Conservation (phyloP, 2,329 filamentous ascomycete genomes). For the Ophiocordyceps unilateralis region DNA sequence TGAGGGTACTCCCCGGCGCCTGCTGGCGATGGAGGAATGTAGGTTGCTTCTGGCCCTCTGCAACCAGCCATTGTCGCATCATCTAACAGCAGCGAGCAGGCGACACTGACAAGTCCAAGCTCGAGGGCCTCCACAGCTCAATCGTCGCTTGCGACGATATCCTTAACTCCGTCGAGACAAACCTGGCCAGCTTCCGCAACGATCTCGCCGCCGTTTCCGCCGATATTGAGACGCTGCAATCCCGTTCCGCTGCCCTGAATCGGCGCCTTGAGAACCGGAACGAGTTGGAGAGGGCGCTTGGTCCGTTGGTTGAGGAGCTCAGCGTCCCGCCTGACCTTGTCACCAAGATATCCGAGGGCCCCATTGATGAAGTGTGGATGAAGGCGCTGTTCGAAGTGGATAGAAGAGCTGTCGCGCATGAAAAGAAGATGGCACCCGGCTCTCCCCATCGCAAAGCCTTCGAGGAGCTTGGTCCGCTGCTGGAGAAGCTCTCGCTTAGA, state of each 20-base stretch:
- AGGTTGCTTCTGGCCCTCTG: conserved; percentile 13
- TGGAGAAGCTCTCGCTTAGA: conserved; percentile 72
- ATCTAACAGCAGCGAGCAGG: conserved; percentile 26
- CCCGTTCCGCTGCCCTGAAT: conserved; percentile 67
- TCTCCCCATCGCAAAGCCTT: conserved; percentile 54
- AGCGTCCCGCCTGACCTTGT: conserved; percentile 75
- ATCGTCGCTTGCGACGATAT: conserved; percentile 88
- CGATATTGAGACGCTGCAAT: conserved; percentile 87
- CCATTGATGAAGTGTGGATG: conserved; percentile 80
- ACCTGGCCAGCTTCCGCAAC: conserved; percentile 81
- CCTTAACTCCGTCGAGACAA: conserved; percentile 79
- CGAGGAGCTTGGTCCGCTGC: conserved; percentile 66
- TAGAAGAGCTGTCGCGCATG: conserved; percentile 54
- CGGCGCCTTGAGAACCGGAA: conserved; percentile 76
- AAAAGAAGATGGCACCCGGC: conserved; percentile 41
- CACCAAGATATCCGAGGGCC: conserved; percentile 69
- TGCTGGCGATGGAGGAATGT: conserved; percentile 57
- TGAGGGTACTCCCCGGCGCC: conserved; percentile 4
- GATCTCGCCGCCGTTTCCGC: conserved; percentile 84
- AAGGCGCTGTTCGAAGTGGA: conserved; percentile 72
- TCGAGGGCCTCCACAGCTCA: conserved; percentile 78
- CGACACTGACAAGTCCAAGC: conserved; percentile 66
- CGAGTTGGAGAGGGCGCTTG: conserved; percentile 73
- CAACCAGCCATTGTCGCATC: background rate
- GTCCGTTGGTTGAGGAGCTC: conserved; percentile 79